Evolutionary conservation across 1,139 yeast species (phyloP), one percentile per base, ranked within the genome.

Genomic region (Debaryomyces subglobosus): DNA sequence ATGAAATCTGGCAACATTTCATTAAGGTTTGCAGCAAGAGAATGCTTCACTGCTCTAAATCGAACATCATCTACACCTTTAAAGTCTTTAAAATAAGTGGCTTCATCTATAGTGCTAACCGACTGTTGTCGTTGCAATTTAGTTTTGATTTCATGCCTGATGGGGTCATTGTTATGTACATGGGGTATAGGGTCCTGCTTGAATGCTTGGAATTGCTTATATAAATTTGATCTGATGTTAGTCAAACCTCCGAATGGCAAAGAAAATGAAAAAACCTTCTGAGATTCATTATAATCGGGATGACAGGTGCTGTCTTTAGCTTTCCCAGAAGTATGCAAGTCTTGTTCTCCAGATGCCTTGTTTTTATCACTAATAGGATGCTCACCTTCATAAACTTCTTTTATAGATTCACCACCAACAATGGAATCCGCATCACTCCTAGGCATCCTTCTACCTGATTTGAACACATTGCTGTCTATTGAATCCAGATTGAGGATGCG

Each of bases 11-110:
- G 76, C 7, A 71, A 49, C 41, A 77, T 56, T 30, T 71, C 77
- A 51, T 69, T 68, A 41, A 77, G 63, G 44, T 78, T 80, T 8
- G 86, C 80, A 1, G 82, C 72, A 4, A 89, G 57, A 0, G 89
- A 79, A 50, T 82, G 81, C 53, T 79, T 80, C 35, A 89, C 79
- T 0, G 96, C 96, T 30, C 86, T 70, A 32, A 85, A 65, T 47
- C 95, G 73, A 0, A 85, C 83, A 57, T 85, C 85, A 53, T 84
- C 92, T 35, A 82, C 74, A 13, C 84, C 84, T 45, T 79, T 83
- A 38, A 77, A 71, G 45, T 79, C 72, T 47, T 72, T 74, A 64
- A 80, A 90, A 48, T 81, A 69, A 12, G 70, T 65, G 1, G 85
- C 84, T 54, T 89, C 96, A 49, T 86, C 89, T 5, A 82, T 32